Percentiles rank a stretch among this genome's conserved stretches.
Conservation (phyloP, 768 basidiomycete species). For the Tulasnella sp. region DNA sequence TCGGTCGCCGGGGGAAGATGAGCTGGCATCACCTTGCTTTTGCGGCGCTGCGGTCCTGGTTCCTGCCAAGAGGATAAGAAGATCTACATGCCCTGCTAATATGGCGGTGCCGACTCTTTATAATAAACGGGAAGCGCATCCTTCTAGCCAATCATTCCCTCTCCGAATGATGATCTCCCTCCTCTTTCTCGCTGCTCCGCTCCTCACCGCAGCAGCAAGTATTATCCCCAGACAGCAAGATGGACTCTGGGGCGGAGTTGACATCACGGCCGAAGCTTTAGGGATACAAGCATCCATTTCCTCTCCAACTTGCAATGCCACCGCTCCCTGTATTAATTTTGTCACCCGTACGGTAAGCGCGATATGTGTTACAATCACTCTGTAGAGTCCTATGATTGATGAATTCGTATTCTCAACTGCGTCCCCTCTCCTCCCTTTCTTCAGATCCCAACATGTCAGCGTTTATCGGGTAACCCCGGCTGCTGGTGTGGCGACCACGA, state of each 20-base stretch:
- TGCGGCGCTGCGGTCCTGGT: too few relatives aligned
- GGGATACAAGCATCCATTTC: background rate
- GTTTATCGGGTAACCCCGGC: background rate
- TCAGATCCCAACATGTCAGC: constrained; percentile 5
- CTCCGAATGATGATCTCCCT: too few relatives aligned
- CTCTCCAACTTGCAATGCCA: constrained; percentile 9
- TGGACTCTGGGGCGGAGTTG: constrained; percentile 4
- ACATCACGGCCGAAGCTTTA: constrained; percentile 4
- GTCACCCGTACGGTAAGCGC: background rate
- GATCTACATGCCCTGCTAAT: too few relatives aligned
- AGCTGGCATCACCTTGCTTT: too few relatives aligned
- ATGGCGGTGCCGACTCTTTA: too few relatives aligned
- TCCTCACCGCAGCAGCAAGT: too few relatives aligned
- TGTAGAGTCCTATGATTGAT: background rate
- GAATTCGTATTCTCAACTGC: background rate
- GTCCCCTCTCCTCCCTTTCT: background rate
- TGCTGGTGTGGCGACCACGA: constrained; percentile 9
- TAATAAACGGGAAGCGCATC: too few relatives aligned
- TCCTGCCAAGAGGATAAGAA: too few relatives aligned
- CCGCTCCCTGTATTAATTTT: background rate
- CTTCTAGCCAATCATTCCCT: too few relatives aligned
- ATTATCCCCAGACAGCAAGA: background rate
- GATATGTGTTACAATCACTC: background rate
- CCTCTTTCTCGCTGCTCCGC: too few relatives aligned
- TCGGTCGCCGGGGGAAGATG: too few relatives aligned